phyloP scores from a whole-genome alignment of 805 yeast species.

The Metschnikowia henanensis region DNA sequence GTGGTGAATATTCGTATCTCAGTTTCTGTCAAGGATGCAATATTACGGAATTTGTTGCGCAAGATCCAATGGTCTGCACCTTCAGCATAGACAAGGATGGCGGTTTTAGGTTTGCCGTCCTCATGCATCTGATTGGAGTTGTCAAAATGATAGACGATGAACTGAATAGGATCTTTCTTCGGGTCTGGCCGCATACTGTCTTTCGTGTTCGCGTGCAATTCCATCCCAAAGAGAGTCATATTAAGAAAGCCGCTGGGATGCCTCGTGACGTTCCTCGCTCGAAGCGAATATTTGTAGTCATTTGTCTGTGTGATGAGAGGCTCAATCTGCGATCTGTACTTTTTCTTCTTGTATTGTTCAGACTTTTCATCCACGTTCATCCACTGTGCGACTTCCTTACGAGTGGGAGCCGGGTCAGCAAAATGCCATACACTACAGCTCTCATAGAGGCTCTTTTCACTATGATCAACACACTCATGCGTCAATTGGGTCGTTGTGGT shows the following conservation, averaged over 20 bases:
- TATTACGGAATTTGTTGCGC: not conserved
- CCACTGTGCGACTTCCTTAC: constrained; percentile 37
- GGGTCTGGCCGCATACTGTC: constrained; percentile 63
- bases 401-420: constrained; percentile 48
- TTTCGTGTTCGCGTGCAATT: constrained; percentile 63
- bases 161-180: constrained; percentile 49
- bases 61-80: constrained; percentile 2
- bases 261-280: constrained; percentile 30
- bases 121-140: constrained; percentile 28
- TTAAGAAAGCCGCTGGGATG: constrained; percentile 43
- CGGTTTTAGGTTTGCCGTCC: constrained; percentile 8
- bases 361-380: constrained; percentile 16
- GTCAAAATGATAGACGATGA: constrained; percentile 66
- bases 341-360: constrained; percentile 13
- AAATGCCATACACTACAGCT: constrained; percentile 45
- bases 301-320: constrained; percentile 42
- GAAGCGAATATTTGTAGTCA: constrained; percentile 40
- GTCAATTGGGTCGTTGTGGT: not conserved
- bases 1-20: constrained; percentile 13
- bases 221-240: constrained; percentile 62
- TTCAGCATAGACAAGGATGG: constrained; percentile 7
- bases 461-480: constrained; percentile 1
- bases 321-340: constrained; percentile 51
- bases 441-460: not conserved
- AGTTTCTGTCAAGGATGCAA: constrained; percentile 5